Evolutionary conservation across 768 basidiomycete genomes (phyloP).

Genomic region (Lenzites betulinus): DNA sequence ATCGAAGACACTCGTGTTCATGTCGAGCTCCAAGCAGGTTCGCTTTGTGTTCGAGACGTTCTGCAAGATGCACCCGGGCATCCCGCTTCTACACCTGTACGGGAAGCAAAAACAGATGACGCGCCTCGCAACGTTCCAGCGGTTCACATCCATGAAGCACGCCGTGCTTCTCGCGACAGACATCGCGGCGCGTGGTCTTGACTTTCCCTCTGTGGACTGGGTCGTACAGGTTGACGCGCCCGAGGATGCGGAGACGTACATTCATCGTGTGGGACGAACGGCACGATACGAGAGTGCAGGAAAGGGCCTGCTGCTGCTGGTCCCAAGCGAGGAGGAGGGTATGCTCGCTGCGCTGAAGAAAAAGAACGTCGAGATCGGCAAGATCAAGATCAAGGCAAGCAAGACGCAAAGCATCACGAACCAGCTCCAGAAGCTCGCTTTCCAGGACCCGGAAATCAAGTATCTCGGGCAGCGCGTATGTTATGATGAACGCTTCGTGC

Average conservation of each 20-base stretch:
- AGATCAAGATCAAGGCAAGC: conserved; percentile 86
- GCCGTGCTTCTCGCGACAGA: conserved; percentile 94
- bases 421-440: conserved; percentile 89
- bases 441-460: conserved; percentile 96
- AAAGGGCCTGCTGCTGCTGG: conserved; percentile 76
- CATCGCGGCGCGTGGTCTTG: conserved; percentile 92
- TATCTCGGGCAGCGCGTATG: conserved; percentile 91
- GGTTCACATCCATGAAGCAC: conserved; percentile 79
- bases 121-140: conserved; percentile 78
- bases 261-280: conserved; percentile 95
- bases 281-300: conserved; percentile 92
- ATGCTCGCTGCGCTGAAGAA: conserved; percentile 72
- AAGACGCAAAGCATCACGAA: conserved; percentile 85
- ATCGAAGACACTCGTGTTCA: conserved; percentile 88
- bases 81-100: conserved; percentile 90
- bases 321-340: conserved; percentile 92
- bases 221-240: conserved; percentile 95
- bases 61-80: conserved; percentile 92
- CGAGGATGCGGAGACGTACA: conserved; percentile 96
- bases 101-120: conserved; percentile 97
- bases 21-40: conserved; percentile 96
- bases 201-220: conserved; percentile 97
- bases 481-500: conserved; percentile 16
- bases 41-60: conserved; percentile 96
- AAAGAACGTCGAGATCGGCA: conserved; percentile 70